Conservation (phyloP, 371 early-diverging fungal species). For the Apophysomyces trapeziformis region DNA sequence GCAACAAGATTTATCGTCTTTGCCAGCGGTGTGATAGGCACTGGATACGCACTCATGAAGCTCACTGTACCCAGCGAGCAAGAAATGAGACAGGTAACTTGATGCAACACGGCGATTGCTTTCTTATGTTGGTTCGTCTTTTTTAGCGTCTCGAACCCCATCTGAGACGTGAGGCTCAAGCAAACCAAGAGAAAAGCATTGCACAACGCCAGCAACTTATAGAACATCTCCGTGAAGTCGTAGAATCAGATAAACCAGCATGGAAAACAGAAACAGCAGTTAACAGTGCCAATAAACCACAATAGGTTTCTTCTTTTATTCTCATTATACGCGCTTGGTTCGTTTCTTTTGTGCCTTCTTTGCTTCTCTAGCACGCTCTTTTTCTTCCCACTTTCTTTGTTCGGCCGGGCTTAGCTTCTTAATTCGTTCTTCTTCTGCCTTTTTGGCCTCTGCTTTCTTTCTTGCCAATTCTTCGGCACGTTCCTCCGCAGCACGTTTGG, state of each 20-base stretch:
- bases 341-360: constrained; percentile 68
- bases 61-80: constrained; percentile 54
- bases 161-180: constrained; percentile 31
- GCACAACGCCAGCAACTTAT: constrained; percentile 34
- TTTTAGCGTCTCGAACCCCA: constrained; percentile 12
- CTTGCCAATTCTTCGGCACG: constrained; percentile 52
- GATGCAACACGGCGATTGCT: neutral
- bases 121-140: neutral
- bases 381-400: constrained; percentile 81
- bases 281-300: neutral
- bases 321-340: constrained; percentile 42
- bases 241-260: constrained; percentile 41
- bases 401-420: constrained; percentile 65
- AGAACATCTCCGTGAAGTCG: constrained; percentile 46
- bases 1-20: constrained; percentile 43
- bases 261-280: constrained; percentile 25
- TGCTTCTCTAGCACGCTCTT: constrained; percentile 62
- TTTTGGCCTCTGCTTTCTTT: constrained; percentile 68
- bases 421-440: constrained; percentile 70
- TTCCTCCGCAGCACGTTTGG: constrained; percentile 54
- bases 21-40: constrained; percentile 44
- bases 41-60: constrained; percentile 51
- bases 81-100: constrained; percentile 41
- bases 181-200: constrained; percentile 30
- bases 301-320: constrained; percentile 3